Conservation (phyloP, 768 basidiomycete genomes). For the Suillus americanus region DNA sequence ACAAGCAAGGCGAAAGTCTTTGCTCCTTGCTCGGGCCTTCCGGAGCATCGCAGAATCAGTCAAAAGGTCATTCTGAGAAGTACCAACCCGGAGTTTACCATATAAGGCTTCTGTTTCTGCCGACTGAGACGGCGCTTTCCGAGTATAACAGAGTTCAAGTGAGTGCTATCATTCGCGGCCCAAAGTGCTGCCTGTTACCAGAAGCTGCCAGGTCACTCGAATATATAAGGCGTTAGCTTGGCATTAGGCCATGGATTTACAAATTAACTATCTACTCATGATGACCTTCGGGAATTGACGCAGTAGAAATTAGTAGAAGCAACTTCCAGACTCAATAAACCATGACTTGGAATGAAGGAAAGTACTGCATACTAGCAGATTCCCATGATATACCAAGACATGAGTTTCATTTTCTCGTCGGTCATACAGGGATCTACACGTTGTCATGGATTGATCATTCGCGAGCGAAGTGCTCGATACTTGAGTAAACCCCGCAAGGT, state of each 20-base stretch:
- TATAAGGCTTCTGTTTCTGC: not conserved
- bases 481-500: not conserved
- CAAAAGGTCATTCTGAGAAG: not conserved
- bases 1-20: not conserved
- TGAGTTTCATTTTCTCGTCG: not conserved
- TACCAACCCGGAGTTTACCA: not conserved
- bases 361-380: not conserved
- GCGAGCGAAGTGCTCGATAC: not conserved
- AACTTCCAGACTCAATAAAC: not conserved
- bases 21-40: not conserved
- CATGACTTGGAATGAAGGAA: not conserved
- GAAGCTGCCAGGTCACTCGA: not conserved
- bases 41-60: not conserved
- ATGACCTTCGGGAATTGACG: not conserved
- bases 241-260: not conserved
- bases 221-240: not conserved
- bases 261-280: not conserved
- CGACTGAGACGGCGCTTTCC: not conserved
- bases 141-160: not conserved
- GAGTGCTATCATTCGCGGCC: not conserved
- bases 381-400: not conserved
- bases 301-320: not conserved
- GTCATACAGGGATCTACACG: not conserved
- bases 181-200: not conserved
- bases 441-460: not conserved